Evolutionary conservation across 164 flowering plant genomes (phyloP), one percentile per base, ranked within the genome.

Genomic region (Tinospora cordifolia): DNA sequence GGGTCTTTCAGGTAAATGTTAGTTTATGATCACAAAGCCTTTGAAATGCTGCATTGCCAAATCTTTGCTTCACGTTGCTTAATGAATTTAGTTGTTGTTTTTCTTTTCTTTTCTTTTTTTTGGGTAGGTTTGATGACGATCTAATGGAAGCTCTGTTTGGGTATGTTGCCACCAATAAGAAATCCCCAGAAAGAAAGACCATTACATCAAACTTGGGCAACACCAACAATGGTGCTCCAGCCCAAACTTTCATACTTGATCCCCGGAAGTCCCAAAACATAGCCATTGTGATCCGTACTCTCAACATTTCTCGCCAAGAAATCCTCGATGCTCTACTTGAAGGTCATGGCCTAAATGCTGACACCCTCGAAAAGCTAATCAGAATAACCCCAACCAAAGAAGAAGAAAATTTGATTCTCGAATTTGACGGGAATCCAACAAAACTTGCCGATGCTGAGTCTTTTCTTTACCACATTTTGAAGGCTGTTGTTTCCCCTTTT

Each of bases 121-220:
- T n/a, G n/a, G 25, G 38, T 83, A 92, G 96, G 73, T 81, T 88
- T 65, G 91, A 92, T 68, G 97, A 83, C n/a, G 91, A 94, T 71
- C 86, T 94, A 15, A 94, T 94, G 95, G 97, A 90, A 83, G 92
- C 95, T 21, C 80, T 94, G 39, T 94, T 94, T 64, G 97, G 98
- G 12, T 81, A 63, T 21, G 90, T 85, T 25, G 91, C 97, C 13
- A 76, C 85, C 41, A 86, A 81, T 66, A 71, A 75, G 26, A 91
- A 77, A 79, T 66, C 84, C 30, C 75, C 80, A 3, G 77, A 70
- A 49, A 71, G 51, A 24, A 76, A 51, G 38, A 73, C 24, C 24
- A 47, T 8, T 9, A 17, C 79, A 47, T 12, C 77, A 24, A 71
- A 63, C 66, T 38, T 81, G 22, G 62, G 58, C 66, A 67, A 46